Conservation (phyloP, 768 basidiomycete genomes). For the Infundibulicybe gibba region DNA sequence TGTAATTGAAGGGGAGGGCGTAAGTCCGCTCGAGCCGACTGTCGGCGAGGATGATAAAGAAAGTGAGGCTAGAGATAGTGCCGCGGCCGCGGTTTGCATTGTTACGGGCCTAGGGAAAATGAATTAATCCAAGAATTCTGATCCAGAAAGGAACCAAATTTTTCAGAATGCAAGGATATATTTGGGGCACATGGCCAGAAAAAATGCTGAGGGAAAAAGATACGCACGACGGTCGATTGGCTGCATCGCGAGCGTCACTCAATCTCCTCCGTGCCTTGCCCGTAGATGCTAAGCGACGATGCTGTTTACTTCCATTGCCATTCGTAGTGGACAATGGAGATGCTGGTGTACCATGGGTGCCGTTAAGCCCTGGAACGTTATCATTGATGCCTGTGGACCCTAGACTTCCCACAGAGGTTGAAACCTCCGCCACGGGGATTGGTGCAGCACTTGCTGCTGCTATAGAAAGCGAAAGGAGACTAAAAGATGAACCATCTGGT, state of each 20-base stretch:
- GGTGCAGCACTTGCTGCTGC: constrained; percentile 51
- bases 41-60: constrained; percentile 41
- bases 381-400: constrained; percentile 7
- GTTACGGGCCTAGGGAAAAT: constrained; percentile 23
- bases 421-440: constrained; percentile 24
- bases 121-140: neutral
- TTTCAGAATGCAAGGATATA: neutral
- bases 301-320: constrained; percentile 38
- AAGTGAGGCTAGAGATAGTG: constrained; percentile 41
- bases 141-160: neutral
- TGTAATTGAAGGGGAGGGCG: constrained; percentile 19
- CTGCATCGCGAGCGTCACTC: constrained; percentile 80
- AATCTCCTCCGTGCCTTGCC: constrained; percentile 68
- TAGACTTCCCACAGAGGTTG: constrained; percentile 6
- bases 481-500: constrained; percentile 39
- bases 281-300: constrained; percentile 68
- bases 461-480: constrained; percentile 67
- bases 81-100: constrained; percentile 26
- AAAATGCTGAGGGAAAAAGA: constrained; percentile 5
- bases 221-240: constrained; percentile 69
- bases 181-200: constrained; percentile 5
- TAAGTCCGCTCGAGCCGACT: constrained; percentile 12
- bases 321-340: constrained; percentile 23
- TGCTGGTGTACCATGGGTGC: constrained; percentile 9
- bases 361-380: constrained; percentile 5